These are phyloP conservation scores for Chlorella ohadii DNA, from an alignment of 139 green algal genomes.

Conservation along the genomic window DNA sequence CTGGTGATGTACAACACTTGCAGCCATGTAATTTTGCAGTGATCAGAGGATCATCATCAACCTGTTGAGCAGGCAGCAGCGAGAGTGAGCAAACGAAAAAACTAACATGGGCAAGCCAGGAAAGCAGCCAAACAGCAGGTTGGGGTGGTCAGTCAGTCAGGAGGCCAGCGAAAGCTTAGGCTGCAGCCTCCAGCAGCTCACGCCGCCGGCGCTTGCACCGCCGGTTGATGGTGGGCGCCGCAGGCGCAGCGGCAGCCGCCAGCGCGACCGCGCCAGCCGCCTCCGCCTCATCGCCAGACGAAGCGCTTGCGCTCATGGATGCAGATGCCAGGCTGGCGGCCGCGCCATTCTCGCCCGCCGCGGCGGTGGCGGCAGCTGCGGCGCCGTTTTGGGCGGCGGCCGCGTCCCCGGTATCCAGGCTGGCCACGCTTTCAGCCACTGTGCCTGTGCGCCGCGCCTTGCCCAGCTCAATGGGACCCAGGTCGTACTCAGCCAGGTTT, in stretches of 20 bases:
- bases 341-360: neutral
- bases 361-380: neutral
- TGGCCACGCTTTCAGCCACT: constrained; percentile 7
- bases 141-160: no score
- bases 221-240: constrained; percentile 41
- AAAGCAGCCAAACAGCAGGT: no score
- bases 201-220: constrained; percentile 53
- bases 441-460: constrained; percentile 52
- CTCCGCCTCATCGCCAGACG: neutral
- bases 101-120: no score
- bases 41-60: no score
- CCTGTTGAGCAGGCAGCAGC: no score
- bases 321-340: neutral
- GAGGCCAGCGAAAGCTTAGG: neutral
- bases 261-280: neutral
- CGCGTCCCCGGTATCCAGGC: neutral
- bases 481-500: constrained; percentile 33
- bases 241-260: constrained; percentile 15
- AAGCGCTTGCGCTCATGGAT: no score
- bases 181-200: constrained; percentile 38
- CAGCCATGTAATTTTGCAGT: no score
- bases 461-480: constrained; percentile 59
- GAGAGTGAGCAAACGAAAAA: no score
- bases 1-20: no score
- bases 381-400: neutral